Base-by-base conservation (phyloP, 768 basidiomycete genomes). In the Artomyces pyxidatus region DNA sequence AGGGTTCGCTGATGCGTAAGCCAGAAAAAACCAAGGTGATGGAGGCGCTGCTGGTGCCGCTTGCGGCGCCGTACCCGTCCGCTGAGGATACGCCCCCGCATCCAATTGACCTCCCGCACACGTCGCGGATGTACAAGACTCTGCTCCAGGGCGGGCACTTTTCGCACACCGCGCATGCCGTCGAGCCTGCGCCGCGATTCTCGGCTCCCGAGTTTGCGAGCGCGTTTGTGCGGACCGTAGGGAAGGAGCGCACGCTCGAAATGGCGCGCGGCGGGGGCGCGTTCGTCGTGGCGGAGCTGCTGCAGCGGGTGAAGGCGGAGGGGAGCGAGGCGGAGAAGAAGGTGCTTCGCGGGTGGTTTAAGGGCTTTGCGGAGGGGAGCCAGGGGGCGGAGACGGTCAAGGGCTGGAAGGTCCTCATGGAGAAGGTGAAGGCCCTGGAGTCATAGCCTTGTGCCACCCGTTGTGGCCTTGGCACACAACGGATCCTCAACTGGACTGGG, bases 61-160 rank as follows among this genome's bases (percentile, higher is more conserved):
- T 92, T 17, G 64, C 74, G 2, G 58, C 65, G 1, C 68, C 80
- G 5, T 82, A 85, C 61, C 80, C 83, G 0, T 72, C 78, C 19
- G 58, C 71, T 5, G 77, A 81, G 44, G 49, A 70, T 0, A 50
- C 69, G 10, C 62, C 61, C 10, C 73, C 76, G 0, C 88, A 92
- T 64, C 75, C 77, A 14, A 84, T 94, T 50, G 85, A 94, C 59
- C 73, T 92, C 11, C 79, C 90, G 1, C 89, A 91, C 58, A 78
- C 84, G 0, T 84, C 88, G 3, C 76, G 93, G 35, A 61, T 93
- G 42, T 94, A 90, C 75, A 96, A 96, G 63, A 81, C 81, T 6
- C 78, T 96, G 6, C 73, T 96, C 1, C 90, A 94, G 61, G 93
- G 93, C 5, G 93, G 93, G 0, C 91, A 94, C 61, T 96, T 82